Percentiles rank a stretch among this genome's conserved stretches.
Evolutionary conservation across 768 basidiomycete genomes (phyloP).

Genomic region (Sporobolomyces roseus): DNA sequence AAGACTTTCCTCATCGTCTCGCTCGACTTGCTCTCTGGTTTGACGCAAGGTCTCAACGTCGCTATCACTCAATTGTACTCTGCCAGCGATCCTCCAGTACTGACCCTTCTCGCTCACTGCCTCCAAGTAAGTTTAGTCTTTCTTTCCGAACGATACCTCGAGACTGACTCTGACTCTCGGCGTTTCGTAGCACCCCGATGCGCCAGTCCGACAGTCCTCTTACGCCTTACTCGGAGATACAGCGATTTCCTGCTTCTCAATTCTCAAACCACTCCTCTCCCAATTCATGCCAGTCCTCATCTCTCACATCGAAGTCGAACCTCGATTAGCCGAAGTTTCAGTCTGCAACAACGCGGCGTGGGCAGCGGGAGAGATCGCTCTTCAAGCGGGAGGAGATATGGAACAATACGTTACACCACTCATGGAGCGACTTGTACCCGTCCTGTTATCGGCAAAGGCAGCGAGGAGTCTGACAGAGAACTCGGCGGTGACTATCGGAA

Average conservation of each 20-base stretch:
- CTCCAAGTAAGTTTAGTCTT: constrained; percentile 57
- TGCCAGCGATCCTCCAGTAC: constrained; percentile 67
- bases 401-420: constrained; percentile 84
- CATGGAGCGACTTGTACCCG: constrained; percentile 83
- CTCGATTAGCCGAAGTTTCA: constrained; percentile 87
- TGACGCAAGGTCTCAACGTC: constrained; percentile 87
- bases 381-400: constrained; percentile 83
- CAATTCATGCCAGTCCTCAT: constrained; percentile 86
- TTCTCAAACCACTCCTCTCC: constrained; percentile 79
- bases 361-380: constrained; percentile 97
- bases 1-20: constrained; percentile 96
- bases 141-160: not conserved
- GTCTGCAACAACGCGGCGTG: constrained; percentile 99
- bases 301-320: constrained; percentile 84
- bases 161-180: not conserved
- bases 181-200: constrained; percentile 72
- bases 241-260: constrained; percentile 87
- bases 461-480: constrained; percentile 94
- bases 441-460: constrained; percentile 84
- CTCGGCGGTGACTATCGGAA: constrained; percentile 95
- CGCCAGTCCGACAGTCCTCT: constrained; percentile 89
- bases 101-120: constrained; percentile 78
- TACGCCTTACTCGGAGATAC: constrained; percentile 98
- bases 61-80: constrained; percentile 69
- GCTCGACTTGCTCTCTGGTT: constrained; percentile 89